Evolutionary conservation across 495 filamentous ascomycete genomes (phyloP), one percentile per base, ranked within the genome.

Genomic region (Penicilliopsis zonata): DNA sequence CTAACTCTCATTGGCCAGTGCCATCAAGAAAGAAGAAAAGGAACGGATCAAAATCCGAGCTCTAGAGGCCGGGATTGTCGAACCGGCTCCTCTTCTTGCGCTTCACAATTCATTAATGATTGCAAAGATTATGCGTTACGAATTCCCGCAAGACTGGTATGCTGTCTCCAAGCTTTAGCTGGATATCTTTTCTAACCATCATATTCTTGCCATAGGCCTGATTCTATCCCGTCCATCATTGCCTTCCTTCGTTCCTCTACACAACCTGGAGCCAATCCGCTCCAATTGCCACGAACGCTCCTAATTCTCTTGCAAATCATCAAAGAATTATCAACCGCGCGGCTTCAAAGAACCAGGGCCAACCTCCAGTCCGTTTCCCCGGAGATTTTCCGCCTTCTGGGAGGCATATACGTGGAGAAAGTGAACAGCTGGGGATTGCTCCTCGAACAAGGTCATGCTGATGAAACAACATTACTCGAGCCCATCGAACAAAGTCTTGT

Each of bases 101-200:
- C 52, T 86, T 21, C 84, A 94, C 43, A 92, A 92, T 58, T 80
- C 88, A 6, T 65, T 98, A 30, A 75, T 86, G 34, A 65, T 85
- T 28, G 80, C 86, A 6, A 98, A 94, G 54, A 78, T 96, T 19
- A 70, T 86, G 26, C 69, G 90, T 13, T 78, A 82, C 47, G 90
- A 95, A 43, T 96, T 81, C 52, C 90, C 90, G 3, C 59, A 67
- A 30, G 82, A 88, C 13, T 98, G 90, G 84, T 63, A 55, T 27
- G 45, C 17, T 26, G 27, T 13, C 4, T 22, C 22, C 9, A 9
- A 10, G 12, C 12, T 13, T 13, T 10, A 14, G 9, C 8, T 12
- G 14, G 28, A 7, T 15, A 16, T 13, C 13, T 27, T 30, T 34
- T 18, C 38, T 49, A 24, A 49, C 23, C 29, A n/a, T 13, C 5